A percentile compares a stretch with the other conserved stretches of the same genome.
Evolutionary conservation across 257 asterid species (phyloP).

Genomic region (Forsythia viridissima): DNA sequence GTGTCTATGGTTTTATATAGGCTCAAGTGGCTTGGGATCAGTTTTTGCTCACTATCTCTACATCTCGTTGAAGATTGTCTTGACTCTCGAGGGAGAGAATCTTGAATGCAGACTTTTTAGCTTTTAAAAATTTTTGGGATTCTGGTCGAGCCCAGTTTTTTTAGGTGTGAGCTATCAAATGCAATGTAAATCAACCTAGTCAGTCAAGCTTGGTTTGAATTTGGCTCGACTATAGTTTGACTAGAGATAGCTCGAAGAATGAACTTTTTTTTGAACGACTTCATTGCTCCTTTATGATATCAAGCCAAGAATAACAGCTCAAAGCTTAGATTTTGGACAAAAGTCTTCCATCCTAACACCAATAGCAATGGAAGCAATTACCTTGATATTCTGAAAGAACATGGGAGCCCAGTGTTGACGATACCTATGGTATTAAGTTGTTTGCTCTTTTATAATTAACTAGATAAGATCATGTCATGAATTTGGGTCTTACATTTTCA

Average conservation of each 20-base stretch:
- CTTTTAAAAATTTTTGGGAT: neutral
- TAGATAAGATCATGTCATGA: too few species aligned
- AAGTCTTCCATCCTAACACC: too few species aligned
- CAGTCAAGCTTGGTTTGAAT: neutral
- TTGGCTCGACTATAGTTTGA: neutral
- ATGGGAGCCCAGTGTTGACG: too few species aligned
- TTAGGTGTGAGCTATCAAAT: neutral
- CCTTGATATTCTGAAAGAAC: too few species aligned
- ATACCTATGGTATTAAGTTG: too few species aligned
- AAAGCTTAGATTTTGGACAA: neutral
- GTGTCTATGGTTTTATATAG: neutral
- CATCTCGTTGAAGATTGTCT: neutral
- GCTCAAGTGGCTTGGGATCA: neutral
- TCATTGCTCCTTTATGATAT: neutral
- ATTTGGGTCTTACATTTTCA: too few species aligned
- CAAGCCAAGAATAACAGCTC: neutral
- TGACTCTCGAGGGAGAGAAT: neutral
- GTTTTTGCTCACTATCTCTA: neutral
- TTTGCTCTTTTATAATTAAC: too few species aligned
- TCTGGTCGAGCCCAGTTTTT: neutral
- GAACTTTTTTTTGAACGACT: neutral
- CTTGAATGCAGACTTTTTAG: neutral
- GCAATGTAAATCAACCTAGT: neutral
- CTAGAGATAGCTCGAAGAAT: neutral
- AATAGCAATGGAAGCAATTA: too few species aligned